A percentile compares a stretch with the other conserved stretches of the same genome.
Evolutionary conservation across 495 filamentous ascomycete species (phyloP).

Genomic region (Thozetella sp.): DNA sequence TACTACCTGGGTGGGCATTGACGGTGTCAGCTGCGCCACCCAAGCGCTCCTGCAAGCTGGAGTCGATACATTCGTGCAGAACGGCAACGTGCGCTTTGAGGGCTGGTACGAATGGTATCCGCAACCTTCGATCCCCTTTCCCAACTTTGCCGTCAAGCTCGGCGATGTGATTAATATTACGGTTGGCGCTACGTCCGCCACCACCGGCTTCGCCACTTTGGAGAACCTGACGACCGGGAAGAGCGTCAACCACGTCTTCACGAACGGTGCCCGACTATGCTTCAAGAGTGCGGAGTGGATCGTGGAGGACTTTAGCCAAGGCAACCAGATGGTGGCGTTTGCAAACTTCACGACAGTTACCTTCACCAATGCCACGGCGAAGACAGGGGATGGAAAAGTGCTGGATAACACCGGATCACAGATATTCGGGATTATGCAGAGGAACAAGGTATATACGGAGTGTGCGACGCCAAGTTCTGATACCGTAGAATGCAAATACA

Average conservation of each 20-base stretch:
- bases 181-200: slow-evolving; percentile 43
- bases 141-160: slow-evolving; percentile 42
- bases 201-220: slow-evolving; percentile 51
- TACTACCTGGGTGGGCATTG: slow-evolving; percentile 65
- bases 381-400: slow-evolving; percentile 20
- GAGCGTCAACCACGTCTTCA: slow-evolving; percentile 49
- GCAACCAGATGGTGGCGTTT: slow-evolving; percentile 45
- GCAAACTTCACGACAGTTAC: slow-evolving; percentile 49
- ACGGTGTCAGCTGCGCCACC: slow-evolving; percentile 57
- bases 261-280: slow-evolving; percentile 20
- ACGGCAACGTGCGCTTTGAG: slow-evolving; percentile 34
- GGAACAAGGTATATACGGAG: slow-evolving; percentile 42
- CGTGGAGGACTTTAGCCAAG: slow-evolving; percentile 59
- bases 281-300: slow-evolving; percentile 62
- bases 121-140: slow-evolving; percentile 28
- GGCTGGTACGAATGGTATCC: slow-evolving; percentile 69
- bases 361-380: slow-evolving; percentile 40
- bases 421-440: slow-evolving; percentile 53
- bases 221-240: slow-evolving; percentile 54
- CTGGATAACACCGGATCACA: slow-evolving; percentile 25
- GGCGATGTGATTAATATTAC: slow-evolving; percentile 51
- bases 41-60: slow-evolving; percentile 62
- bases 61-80: slow-evolving; percentile 49
- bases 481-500: not conserved
- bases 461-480: slow-evolving; percentile 13